phyloP scores from a whole-genome alignment of 225 moss, liverwort and hornwort species.

The Bryum argenteum region DNA sequence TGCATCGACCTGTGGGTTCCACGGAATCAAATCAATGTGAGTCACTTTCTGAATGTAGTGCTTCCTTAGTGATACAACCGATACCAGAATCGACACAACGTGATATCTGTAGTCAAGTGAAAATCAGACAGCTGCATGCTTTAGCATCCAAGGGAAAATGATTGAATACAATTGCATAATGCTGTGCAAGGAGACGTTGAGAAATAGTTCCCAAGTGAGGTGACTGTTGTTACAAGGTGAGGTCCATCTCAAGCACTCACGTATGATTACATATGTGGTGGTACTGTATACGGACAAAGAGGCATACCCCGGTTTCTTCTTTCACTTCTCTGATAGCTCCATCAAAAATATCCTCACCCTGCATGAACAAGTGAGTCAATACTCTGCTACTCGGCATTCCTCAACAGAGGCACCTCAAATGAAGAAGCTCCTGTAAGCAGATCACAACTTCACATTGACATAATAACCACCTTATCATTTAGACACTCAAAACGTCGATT shows the following conservation, averaged over 20 bases:
- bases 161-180: not conserved
- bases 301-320: conserved; percentile 78
- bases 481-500: not conserved
- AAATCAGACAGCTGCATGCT: not conserved
- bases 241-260: not conserved
- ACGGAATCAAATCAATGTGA: conserved; percentile 22
- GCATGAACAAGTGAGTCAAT: conserved; percentile 30
- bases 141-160: not conserved
- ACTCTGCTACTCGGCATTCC: conserved; percentile 17
- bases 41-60: not conserved
- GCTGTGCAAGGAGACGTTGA: not conserved
- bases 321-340: conserved; percentile 77
- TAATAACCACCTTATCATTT: conserved; percentile 13
- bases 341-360: conserved; percentile 69
- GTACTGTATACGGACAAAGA: not conserved
- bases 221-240: too few species aligned
- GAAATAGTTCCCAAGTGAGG: too few species aligned
- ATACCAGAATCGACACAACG: not conserved
- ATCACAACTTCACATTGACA: conserved; percentile 1
- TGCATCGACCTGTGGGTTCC: conserved; percentile 49
- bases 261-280: not conserved
- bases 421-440: conserved; percentile 18
- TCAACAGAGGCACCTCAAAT: conserved; percentile 27
- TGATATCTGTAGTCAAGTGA: not conserved
- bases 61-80: not conserved